Base-by-base conservation (phyloP, 2,329 filamentous ascomycete species). In the Talaromyces sp. region DNA sequence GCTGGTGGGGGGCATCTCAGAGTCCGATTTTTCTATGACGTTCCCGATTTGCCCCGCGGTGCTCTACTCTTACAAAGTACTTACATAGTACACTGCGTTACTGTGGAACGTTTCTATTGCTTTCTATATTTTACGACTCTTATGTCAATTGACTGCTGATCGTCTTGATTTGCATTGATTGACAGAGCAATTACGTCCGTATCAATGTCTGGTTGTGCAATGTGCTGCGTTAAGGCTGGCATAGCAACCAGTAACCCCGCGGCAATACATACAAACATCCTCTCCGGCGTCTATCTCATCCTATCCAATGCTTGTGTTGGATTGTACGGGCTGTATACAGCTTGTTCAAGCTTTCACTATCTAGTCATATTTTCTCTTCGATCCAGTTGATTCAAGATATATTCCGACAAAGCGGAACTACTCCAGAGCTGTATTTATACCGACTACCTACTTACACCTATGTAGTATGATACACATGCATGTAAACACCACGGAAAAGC, bases 21-120 rank as follows among this genome's bases (percentile, higher is more conserved):
- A 13, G 8, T 57, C 54, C 54, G 54, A 41, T 27, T 27, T 31
- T 19, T 49, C 27, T 33, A 64, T 64, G 63, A 65, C 63, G 57
- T 58, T 60, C 45, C 63, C 63, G 63, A 56, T 47, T 60, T 61
- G 63, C 63, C 63, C 63, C 63, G 57, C 57, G 27, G 9, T 11
- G 47, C 41, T n/a, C 7, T 43, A 1, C 14, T n/a, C 41, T 43
- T 31, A 31, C 27, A 6, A 31, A 31, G 14, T 19, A 11, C n/a
- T n/a, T 45, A 7, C 14, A n/a, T 41, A 14, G 37, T 16, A 4
- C 39, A n/a, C 39, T n/a, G 43, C 22, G 43, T 45, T n/a, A 45
- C 43, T 45, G 13, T 61, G 37, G 27, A 54, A n/a, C 49, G 33
- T 7, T 54, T 54, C 50, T 10, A 54, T 37, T 11, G 16, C 31